phyloP scores from a whole-genome alignment of 2,329 filamentous ascomycete genomes.

The Colletotrichum gigasporum region DNA sequence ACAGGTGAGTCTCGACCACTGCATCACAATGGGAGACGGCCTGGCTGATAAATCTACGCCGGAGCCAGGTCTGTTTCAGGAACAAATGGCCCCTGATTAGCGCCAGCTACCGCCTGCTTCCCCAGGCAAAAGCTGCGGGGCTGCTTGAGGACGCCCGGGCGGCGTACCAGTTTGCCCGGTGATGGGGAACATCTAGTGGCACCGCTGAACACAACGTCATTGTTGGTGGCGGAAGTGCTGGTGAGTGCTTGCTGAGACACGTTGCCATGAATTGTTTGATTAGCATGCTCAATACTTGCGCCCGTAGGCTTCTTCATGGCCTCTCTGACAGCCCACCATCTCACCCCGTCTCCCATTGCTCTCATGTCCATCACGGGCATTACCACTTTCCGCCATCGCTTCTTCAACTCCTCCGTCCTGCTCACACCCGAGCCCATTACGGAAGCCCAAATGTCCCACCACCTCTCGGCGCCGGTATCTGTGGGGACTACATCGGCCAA shows the following conservation, averaged over 20 bases:
- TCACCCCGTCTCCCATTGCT: conserved; percentile 40
- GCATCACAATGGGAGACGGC: not conserved
- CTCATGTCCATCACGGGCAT: conserved; percentile 47
- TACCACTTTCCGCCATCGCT: conserved; percentile 45
- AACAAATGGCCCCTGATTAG: conserved; percentile 46
- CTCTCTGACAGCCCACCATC: conserved; percentile 40
- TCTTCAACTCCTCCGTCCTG: conserved; percentile 46
- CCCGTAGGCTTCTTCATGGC: conserved; percentile 44
- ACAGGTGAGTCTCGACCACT: conserved; percentile 36
- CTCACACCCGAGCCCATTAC: conserved; percentile 39
- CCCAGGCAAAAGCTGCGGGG: conserved; percentile 39
- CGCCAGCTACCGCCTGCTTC: conserved; percentile 46
- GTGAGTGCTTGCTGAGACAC: conserved; percentile 32
- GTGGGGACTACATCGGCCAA: conserved; percentile 36
- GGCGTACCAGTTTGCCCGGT: conserved; percentile 42
- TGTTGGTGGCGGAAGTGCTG: conserved; percentile 44
- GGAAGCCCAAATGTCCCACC: conserved; percentile 35
- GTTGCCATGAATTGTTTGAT: not conserved
- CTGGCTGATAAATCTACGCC: not conserved
- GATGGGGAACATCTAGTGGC: conserved; percentile 26
- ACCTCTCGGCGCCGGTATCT: conserved; percentile 36
- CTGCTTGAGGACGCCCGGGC: conserved; percentile 42
- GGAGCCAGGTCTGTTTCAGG: conserved; percentile 40
- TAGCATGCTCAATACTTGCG: not conserved
- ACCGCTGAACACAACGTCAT: conserved; percentile 38